Percentiles rank a stretch among this genome's conserved stretches.
Evolutionary conservation across 306 rosid species (phyloP).

Genomic region (Canavalia gladiata): DNA sequence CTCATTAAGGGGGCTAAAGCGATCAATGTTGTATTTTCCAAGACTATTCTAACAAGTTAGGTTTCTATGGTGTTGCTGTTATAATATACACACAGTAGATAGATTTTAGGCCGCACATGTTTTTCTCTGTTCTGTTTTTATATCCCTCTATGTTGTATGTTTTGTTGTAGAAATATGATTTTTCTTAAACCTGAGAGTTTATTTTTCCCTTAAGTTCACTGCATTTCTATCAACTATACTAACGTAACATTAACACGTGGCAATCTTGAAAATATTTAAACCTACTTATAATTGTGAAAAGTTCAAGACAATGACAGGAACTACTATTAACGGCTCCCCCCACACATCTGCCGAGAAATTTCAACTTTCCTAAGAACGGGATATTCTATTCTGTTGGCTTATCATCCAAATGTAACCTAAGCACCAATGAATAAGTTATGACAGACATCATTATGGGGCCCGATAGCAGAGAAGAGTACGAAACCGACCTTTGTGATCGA

Average conservation of each 20-base stretch:
- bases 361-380: neutral
- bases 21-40: neutral
- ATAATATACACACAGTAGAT: neutral
- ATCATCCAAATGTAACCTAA: slow-evolving; percentile 11
- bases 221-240: slow-evolving; percentile 5
- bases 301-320: slow-evolving; percentile 1
- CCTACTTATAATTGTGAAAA: neutral
- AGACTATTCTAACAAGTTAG: neutral
- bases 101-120: neutral
- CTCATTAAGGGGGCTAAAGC: neutral
- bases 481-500: too few species aligned
- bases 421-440: neutral
- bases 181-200: too few species aligned
- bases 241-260: neutral
- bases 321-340: neutral
- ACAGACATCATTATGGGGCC: neutral
- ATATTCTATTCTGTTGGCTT: neutral
- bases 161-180: too few species aligned
- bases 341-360: slow-evolving; percentile 1
- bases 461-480: too few species aligned
- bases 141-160: too few species aligned
- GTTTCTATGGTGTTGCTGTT: neutral
- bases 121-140: neutral
- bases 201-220: slow-evolving; percentile 2
- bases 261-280: too few species aligned